Evolutionary conservation across 192 early-diverging fungal species (phyloP).

Genomic region (Backusella parvicylindrica): DNA sequence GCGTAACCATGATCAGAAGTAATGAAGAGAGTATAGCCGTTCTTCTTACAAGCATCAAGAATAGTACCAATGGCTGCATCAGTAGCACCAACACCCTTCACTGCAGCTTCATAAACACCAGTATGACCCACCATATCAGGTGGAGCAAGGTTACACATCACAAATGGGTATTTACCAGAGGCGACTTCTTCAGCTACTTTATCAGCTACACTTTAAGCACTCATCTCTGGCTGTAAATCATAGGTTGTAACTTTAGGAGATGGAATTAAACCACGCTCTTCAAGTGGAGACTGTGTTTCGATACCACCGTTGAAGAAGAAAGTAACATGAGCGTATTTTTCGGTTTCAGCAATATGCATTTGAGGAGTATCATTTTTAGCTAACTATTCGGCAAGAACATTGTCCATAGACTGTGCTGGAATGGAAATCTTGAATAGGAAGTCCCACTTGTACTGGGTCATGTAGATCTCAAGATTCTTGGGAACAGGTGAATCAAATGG

Average conservation of each 20-base stretch:
- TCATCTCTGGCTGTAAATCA: slow-evolving; percentile 96
- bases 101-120: slow-evolving; percentile 88
- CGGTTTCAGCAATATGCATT: slow-evolving; percentile 97
- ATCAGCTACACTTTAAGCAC: slow-evolving; percentile 80
- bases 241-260: slow-evolving; percentile 98
- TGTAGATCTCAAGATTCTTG: slow-evolving; percentile 79
- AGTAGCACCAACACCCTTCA: slow-evolving; percentile 89
- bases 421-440: slow-evolving; percentile 94
- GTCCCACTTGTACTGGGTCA: slow-evolving; percentile 97
- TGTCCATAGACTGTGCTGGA: slow-evolving; percentile 95
- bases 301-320: slow-evolving; percentile 99
- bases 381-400: slow-evolving; percentile 96
- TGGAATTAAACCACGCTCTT: slow-evolving; percentile 87
- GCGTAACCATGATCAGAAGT: slow-evolving; percentile 99
- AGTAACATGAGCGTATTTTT: slow-evolving; percentile 99
- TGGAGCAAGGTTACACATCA: slow-evolving; percentile 99
- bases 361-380: slow-evolving; percentile 82
- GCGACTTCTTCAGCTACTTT: slow-evolving; percentile 85
- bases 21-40: slow-evolving; percentile 89
- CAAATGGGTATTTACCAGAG: slow-evolving; percentile 80
- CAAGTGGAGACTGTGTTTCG: slow-evolving; percentile 86
- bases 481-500: slow-evolving; percentile 83
- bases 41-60: slow-evolving; percentile 88
- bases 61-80: slow-evolving; percentile 93
- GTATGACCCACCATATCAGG: slow-evolving; percentile 98